Conservation (phyloP, 1,284 basidiomycete genomes). For the Irpex lacteus region DNA sequence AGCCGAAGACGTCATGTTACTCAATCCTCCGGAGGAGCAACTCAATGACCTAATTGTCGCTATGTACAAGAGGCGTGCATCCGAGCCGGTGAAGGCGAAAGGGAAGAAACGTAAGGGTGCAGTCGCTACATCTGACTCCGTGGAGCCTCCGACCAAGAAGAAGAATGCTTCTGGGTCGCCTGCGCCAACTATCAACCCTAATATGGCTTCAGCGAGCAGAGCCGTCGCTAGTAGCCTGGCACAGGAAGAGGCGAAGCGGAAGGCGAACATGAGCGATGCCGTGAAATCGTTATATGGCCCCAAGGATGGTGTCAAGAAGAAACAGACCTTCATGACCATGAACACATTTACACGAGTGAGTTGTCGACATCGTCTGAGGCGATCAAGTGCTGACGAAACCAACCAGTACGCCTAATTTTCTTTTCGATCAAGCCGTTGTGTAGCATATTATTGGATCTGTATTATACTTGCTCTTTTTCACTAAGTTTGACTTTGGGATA, state of each 20-base stretch:
- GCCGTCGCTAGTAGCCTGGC: slow-evolving; percentile 63
- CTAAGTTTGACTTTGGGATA: background rate
- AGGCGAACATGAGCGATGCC: slow-evolving; percentile 71
- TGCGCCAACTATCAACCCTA: slow-evolving; percentile 44
- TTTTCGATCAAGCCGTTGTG: background rate
- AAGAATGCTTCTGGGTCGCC: slow-evolving; percentile 31
- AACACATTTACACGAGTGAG: slow-evolving; percentile 78
- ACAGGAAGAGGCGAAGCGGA: slow-evolving; percentile 71
- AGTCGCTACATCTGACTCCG: slow-evolving; percentile 22
- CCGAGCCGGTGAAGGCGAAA: slow-evolving; percentile 53
- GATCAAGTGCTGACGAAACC: slow-evolving; percentile 1
- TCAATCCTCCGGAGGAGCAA: slow-evolving; percentile 67
- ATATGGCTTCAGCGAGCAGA: slow-evolving; percentile 54
- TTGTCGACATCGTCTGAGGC: slow-evolving; percentile 17
- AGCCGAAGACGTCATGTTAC: slow-evolving; percentile 46
- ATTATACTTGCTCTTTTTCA: slow-evolving; percentile 2
- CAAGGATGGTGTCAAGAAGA: slow-evolving; percentile 48
- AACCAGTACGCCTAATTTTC: slow-evolving; percentile 10
- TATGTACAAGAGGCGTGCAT: slow-evolving; percentile 53
- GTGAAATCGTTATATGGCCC: slow-evolving; percentile 67
- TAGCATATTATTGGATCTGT: slow-evolving; percentile 11
- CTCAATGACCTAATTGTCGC: slow-evolving; percentile 48
- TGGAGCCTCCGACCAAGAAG: slow-evolving; percentile 35
- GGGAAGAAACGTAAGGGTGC: slow-evolving; percentile 67
- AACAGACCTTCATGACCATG: slow-evolving; percentile 83